A percentile compares a stretch with the other conserved stretches of the same genome.
Conservation (phyloP, 179 eudicot genomes). For the Actinidia polygama region DNA sequence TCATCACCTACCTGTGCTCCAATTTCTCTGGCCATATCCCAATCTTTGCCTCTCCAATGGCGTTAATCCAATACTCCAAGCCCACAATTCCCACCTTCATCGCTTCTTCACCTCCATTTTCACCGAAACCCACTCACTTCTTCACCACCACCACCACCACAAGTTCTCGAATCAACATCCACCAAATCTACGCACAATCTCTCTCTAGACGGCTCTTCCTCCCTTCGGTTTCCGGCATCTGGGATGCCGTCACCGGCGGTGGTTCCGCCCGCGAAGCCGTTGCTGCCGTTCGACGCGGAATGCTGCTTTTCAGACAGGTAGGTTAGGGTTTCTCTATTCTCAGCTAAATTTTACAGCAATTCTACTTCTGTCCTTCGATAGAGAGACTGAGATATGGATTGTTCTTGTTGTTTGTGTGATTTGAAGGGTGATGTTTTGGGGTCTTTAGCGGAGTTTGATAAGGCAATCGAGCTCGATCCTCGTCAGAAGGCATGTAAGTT, state of each 20-base stretch:
- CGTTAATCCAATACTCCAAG: slow-evolving; percentile 20
- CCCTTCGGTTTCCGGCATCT: slow-evolving; percentile 65
- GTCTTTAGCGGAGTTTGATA: slow-evolving; percentile 79
- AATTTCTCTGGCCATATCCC: too few species aligned
- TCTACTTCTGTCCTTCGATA: neutral
- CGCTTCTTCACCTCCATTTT: slow-evolving; percentile 27
- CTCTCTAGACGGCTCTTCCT: slow-evolving; percentile 48
- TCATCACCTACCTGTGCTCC: neutral
- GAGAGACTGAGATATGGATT: neutral
- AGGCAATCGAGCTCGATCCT: slow-evolving; percentile 86
- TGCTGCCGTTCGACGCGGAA: slow-evolving; percentile 69
- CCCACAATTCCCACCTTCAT: slow-evolving; percentile 23
- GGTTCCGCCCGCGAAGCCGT: slow-evolving; percentile 51
- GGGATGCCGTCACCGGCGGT: slow-evolving; percentile 76
- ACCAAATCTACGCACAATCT: slow-evolving; percentile 21
- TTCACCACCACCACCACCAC: slow-evolving; percentile 26
- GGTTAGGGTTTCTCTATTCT: neutral
- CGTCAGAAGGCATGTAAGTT: slow-evolving; percentile 93
- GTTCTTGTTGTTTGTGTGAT: neutral
- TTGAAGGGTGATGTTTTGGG: slow-evolving; percentile 88
- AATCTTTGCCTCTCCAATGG: slow-evolving; percentile 26
- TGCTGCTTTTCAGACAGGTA: slow-evolving; percentile 79
- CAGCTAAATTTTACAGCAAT: neutral
- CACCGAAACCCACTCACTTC: slow-evolving; percentile 18
- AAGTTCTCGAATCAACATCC: slow-evolving; percentile 15